Conservation (phyloP, 2,329 filamentous ascomycete species). For the Piedraia hortae region DNA sequence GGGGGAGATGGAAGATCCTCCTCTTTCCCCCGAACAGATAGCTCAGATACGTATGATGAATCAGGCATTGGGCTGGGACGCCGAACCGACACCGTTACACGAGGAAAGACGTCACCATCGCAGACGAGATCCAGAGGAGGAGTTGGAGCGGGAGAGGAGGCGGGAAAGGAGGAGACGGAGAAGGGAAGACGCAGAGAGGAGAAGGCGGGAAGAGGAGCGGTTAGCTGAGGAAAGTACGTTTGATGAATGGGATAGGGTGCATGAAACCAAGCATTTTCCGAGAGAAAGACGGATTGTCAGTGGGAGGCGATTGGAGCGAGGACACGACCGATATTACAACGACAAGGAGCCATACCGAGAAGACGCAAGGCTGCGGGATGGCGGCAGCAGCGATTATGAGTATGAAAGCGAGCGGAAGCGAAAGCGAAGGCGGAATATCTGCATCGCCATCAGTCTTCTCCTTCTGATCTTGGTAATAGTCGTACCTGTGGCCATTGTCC, state of each 20-base stretch:
- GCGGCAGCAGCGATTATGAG: constrained; percentile 12
- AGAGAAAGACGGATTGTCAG: constrained; percentile 16
- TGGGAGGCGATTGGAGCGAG: constrained; percentile 18
- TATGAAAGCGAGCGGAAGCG: constrained; percentile 16
- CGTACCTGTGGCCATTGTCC: constrained; percentile 20
- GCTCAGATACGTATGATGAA: constrained; percentile 38
- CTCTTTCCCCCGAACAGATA: constrained; percentile 29
- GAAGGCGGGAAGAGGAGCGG: constrained; percentile 8
- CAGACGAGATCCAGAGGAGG: constrained; percentile 10
- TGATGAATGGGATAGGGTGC: constrained; percentile 6
- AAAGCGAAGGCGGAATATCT: constrained; percentile 27
- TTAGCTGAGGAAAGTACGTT: constrained; percentile 10
- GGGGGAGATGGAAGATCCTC: constrained; percentile 7
- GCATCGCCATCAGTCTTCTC: constrained; percentile 14
- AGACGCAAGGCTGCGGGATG: constrained; percentile 17
- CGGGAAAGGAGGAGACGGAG: constrained; percentile 6
- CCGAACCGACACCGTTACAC: constrained; percentile 6
- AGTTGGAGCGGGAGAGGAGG: constrained; percentile 6
- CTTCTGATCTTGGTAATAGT: constrained; percentile 19
- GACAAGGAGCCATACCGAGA: constrained; percentile 15
- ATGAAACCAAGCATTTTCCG: not conserved
- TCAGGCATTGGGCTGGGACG: constrained; percentile 21
- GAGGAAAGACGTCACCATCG: not conserved
- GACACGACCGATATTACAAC: constrained; percentile 13
- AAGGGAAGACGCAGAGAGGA: constrained; percentile 19